These are phyloP conservation scores for Lasiodiplodia sp. DNA, from an alignment of 2,329 filamentous ascomycete genomes.

Conservation along the genomic window DNA sequence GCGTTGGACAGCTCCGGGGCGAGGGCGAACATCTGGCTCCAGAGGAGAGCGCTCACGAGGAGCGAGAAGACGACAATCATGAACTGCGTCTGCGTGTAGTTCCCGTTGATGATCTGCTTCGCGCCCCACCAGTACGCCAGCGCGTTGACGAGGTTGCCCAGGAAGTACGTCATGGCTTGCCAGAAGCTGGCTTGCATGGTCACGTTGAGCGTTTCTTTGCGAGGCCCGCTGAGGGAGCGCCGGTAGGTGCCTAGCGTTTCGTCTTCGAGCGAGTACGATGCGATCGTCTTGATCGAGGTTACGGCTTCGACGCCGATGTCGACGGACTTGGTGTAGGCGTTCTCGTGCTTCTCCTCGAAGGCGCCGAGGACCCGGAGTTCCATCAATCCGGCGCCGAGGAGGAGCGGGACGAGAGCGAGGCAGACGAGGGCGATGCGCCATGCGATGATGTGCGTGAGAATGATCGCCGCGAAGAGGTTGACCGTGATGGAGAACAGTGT, in stretches of 20 bases:
- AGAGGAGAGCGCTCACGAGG: slow-evolving; percentile 74
- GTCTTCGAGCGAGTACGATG: slow-evolving; percentile 59
- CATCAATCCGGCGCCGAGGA: slow-evolving; percentile 74
- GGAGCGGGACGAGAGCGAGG: slow-evolving; percentile 71
- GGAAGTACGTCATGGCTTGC: slow-evolving; percentile 67
- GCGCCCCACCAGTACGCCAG: slow-evolving; percentile 84
- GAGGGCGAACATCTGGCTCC: slow-evolving; percentile 77
- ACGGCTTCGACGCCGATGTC: slow-evolving; percentile 61
- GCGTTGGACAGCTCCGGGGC: slow-evolving; percentile 76
- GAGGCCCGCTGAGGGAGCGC: slow-evolving; percentile 54
- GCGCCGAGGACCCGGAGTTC: slow-evolving; percentile 67
- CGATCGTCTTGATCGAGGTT: slow-evolving; percentile 61
- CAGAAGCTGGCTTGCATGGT: slow-evolving; percentile 64
- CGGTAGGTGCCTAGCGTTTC: slow-evolving; percentile 56
- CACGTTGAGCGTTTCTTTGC: slow-evolving; percentile 57
- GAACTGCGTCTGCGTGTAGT: slow-evolving; percentile 72
- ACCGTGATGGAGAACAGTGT: slow-evolving; percentile 72
- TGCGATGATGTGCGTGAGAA: slow-evolving; percentile 73
- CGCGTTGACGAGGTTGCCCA: slow-evolving; percentile 73
- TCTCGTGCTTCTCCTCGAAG: slow-evolving; percentile 63
- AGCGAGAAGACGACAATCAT: slow-evolving; percentile 76
- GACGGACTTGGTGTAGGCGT: slow-evolving; percentile 59
- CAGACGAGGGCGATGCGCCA: slow-evolving; percentile 81
- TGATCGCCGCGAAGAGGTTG: slow-evolving; percentile 72
- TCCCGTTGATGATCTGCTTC: slow-evolving; percentile 70